Evolutionary conservation across 225 moss, liverwort and hornwort genomes (phyloP).

Genomic region (Physcomitrellopsis africana): DNA sequence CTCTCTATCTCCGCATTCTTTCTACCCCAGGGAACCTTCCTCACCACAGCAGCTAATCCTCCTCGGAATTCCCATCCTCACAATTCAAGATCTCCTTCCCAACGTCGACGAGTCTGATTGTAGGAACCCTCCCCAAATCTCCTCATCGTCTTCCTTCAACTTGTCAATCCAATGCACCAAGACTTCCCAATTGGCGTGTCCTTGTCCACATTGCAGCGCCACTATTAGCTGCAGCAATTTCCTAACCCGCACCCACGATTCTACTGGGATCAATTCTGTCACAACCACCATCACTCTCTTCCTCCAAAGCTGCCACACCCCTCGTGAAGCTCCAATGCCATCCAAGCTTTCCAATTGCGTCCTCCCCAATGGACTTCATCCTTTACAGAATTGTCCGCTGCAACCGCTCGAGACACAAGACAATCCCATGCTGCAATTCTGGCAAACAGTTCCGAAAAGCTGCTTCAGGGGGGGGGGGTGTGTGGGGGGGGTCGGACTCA

Average conservation of each 20-base stretch:
- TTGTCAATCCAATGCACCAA: neutral
- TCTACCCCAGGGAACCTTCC: neutral
- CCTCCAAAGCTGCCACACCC: too few relatives aligned
- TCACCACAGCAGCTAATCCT: neutral
- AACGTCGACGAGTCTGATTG: neutral
- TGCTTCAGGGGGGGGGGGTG: neutral
- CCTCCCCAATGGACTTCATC: neutral
- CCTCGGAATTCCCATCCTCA: neutral
- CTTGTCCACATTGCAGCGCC: neutral
- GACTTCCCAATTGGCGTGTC: neutral
- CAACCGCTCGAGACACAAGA: neutral
- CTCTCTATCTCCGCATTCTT: slow-evolving; percentile 12
- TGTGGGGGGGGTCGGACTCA: neutral
- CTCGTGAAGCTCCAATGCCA: neutral
- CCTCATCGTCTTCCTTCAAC: neutral
- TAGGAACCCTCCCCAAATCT: neutral
- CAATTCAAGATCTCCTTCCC: neutral
- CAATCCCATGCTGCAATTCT: neutral
- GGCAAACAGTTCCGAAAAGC: neutral
- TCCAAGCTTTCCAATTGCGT: neutral
- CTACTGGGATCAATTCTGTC: neutral
- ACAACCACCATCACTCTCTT: neutral
- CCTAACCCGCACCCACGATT: neutral
- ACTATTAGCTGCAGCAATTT: neutral
- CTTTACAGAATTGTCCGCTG: neutral